These are phyloP conservation scores for Kluyveromyces sp. DNA, from an alignment of 1,139 yeast species.

Conservation along the genomic window DNA sequence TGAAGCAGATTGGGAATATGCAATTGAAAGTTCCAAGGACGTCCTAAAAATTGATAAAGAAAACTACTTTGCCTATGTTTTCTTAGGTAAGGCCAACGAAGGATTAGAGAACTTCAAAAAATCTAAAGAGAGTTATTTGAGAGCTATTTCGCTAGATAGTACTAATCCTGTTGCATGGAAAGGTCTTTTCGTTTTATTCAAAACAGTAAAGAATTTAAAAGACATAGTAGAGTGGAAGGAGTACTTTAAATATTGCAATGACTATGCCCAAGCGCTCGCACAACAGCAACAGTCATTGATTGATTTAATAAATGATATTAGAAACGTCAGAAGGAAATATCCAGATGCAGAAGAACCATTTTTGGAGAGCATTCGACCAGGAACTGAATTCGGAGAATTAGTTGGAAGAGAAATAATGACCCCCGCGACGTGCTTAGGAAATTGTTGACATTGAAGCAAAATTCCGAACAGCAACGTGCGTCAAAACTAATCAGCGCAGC, in stretches of 20 bases:
- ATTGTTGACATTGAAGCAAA: constrained; percentile 41
- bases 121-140: constrained; percentile 7
- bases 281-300: constrained; percentile 37
- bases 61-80: constrained; percentile 59
- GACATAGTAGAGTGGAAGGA: constrained; percentile 30
- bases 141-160: constrained; percentile 52
- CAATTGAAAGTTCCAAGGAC: constrained; percentile 44
- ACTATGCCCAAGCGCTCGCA: constrained; percentile 34
- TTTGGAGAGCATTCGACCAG: constrained; percentile 54
- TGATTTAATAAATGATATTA: constrained; percentile 43
- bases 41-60: constrained; percentile 47
- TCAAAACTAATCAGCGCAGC: constrained; percentile 35
- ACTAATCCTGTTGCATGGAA: constrained; percentile 68
- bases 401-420: constrained; percentile 47
- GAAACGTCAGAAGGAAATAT: constrained; percentile 37
- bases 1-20: constrained; percentile 50
- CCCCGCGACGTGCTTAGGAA: constrained; percentile 41
- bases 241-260: constrained; percentile 43
- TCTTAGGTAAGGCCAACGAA: constrained; percentile 35
- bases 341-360: constrained; percentile 39
- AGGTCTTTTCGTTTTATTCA: constrained; percentile 49
- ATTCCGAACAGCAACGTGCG: constrained; percentile 36
- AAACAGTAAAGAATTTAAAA: constrained; percentile 27
- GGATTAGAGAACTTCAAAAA: constrained; percentile 43
- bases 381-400: constrained; percentile 48